phyloP scores from a whole-genome alignment of 2,329 filamentous ascomycete genomes.

The Fusarium sarcochroum region DNA sequence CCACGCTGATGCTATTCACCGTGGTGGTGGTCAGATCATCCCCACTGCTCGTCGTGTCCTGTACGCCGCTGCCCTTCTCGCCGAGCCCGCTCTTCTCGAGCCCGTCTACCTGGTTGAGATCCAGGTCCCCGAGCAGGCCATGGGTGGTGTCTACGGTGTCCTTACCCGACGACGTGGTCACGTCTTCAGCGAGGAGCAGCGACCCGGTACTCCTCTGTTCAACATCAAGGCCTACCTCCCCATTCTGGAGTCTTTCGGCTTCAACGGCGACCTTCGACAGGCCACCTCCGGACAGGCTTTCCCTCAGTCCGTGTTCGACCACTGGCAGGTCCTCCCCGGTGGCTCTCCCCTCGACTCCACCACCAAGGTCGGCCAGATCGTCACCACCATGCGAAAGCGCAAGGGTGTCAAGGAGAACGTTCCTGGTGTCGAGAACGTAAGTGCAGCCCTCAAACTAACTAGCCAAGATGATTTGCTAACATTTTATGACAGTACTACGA shows the following conservation, averaged over 20 bases:
- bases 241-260: slow-evolving; percentile 98
- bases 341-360: slow-evolving; percentile 89
- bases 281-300: slow-evolving; percentile 97
- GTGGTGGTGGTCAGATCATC: slow-evolving; percentile 99
- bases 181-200: slow-evolving; percentile 99
- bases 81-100: slow-evolving; percentile 92
- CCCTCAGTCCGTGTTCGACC: slow-evolving; percentile 98
- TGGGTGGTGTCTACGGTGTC: slow-evolving; percentile 99
- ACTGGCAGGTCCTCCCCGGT: slow-evolving; percentile 97
- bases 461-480: slow-evolving; percentile 42
- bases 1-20: slow-evolving; percentile 99
- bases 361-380: slow-evolving; percentile 85
- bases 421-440: slow-evolving; percentile 95
- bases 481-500: slow-evolving; percentile 83
- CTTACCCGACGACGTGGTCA: slow-evolving; percentile 98
- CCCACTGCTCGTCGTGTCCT: slow-evolving; percentile 97
- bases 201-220: slow-evolving; percentile 98
- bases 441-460: slow-evolving; percentile 56
- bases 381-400: slow-evolving; percentile 94
- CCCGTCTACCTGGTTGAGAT: slow-evolving; percentile 99
- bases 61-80: slow-evolving; percentile 92
- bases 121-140: slow-evolving; percentile 97
- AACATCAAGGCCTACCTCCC: slow-evolving; percentile 98
- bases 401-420: slow-evolving; percentile 99
- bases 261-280: slow-evolving; percentile 96